Base-by-base conservation (phyloP, 805 yeast genomes). In the Kodamaea kakaduensis region DNA sequence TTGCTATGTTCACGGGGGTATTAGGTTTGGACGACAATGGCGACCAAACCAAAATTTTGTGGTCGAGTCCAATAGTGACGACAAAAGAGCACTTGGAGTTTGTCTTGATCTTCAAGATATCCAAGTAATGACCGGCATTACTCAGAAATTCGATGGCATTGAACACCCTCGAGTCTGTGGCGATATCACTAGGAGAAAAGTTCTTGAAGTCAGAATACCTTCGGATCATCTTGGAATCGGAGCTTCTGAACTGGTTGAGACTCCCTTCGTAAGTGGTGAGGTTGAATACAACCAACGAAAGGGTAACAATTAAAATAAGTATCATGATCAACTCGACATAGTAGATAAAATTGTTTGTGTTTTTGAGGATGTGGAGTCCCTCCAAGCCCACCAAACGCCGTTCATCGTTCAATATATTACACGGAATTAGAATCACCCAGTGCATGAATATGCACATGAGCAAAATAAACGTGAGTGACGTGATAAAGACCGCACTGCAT, bases 1-100 rank as follows among this genome's bases (percentile, higher is more conserved):
- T 52, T 0, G 61, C 37, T 6, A 62, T 48, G 24, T 56, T 47
- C 1, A 56, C 46, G 1, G 66, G 64, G 5, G 16, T 28, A 30
- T 6, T 35, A 25, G 13, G 41, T 31, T 14, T 51, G 1, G 66
- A 56, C 7, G 42, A 21, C 36, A 78, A 51, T 3, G 88, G 88
- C 0, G 84, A 80, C 94, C 94, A 85, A 8, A 84, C 75, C 20
- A 77, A 54, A 3, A 85, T 69, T 40, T 70, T 74, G 46, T 82
- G 88, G 47, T 85, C 94, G 50, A 86, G 61, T 3, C 89, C 90
- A 17, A 82, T 71, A 1, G 84, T 71, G 0, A 84, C 77, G 16
- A 84, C 67, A 47, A 83, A 80, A 3, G 86, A 78, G 34, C 77
- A 69, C 9, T 73, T 61, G 14, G 68, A 55, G 9, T 84, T 78